Evolutionary conservation across 805 yeast species (phyloP).

Genomic region (Candida anglica): DNA sequence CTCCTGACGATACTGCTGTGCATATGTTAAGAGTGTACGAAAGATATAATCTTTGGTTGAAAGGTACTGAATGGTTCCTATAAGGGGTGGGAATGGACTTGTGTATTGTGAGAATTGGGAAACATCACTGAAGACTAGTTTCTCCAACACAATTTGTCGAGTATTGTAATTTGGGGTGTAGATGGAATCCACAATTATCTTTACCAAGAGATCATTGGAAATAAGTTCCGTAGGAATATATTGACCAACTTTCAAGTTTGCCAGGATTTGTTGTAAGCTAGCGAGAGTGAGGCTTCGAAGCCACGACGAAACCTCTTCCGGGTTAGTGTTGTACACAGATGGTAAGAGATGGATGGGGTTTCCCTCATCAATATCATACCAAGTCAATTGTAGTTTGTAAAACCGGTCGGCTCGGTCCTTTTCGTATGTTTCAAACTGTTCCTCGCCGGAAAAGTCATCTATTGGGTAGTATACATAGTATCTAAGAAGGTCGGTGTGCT

Average conservation of each 20-base stretch:
- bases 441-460: constrained; percentile 34
- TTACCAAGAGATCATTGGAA: not conserved
- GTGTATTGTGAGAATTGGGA: not conserved
- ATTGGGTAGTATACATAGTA: constrained; percentile 34
- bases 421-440: constrained; percentile 3
- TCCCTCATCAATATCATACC: not conserved
- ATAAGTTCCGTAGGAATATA: not conserved
- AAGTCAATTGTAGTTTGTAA: constrained; percentile 5
- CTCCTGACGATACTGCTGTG: constrained; percentile 1
- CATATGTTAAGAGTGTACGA: not conserved
- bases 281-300: not conserved
- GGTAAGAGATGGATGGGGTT: too few relatives aligned
- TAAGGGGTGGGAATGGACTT: not conserved
- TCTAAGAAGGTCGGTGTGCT: constrained; percentile 8
- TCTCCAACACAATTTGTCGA: not conserved
- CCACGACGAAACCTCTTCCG: not conserved
- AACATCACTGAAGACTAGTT: not conserved
- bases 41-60: not conserved
- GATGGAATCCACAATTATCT: not conserved
- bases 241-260: not conserved
- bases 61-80: too few relatives aligned
- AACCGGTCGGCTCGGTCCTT: not conserved
- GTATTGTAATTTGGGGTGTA: not conserved
- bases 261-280: not conserved
- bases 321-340: not conserved